Percentiles rank a stretch among this genome's conserved stretches.
Evolutionary conservation across 2,329 filamentous ascomycete genomes (phyloP).

Genomic region (Hymenoscyphus fraxineus): DNA sequence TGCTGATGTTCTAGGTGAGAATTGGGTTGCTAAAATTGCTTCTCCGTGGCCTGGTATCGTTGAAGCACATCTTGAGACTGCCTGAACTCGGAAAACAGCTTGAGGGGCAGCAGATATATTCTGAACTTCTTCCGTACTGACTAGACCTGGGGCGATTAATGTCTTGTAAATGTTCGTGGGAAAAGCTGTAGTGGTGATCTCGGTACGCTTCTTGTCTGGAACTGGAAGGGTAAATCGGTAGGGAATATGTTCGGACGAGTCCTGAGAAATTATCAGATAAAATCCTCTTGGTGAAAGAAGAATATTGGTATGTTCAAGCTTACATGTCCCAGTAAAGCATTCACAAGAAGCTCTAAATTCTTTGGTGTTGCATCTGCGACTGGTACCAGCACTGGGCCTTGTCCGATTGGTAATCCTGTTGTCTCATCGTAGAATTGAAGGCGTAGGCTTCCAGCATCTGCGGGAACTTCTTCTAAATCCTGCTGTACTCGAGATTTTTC

Average conservation of each 20-base stretch:
- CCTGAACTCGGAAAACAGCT: conserved; percentile 88
- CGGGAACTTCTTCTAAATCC: conserved; percentile 64
- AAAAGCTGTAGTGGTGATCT: conserved; percentile 40
- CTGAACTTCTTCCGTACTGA: conserved; percentile 37
- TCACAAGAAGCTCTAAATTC: conserved; percentile 83
- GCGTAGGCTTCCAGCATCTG: conserved; percentile 71
- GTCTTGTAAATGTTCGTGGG: conserved; percentile 43
- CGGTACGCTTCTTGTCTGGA: conserved; percentile 36
- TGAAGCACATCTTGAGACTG: conserved; percentile 84
- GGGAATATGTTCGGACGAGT: conserved; percentile 58
- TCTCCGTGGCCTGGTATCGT: conserved; percentile 88
- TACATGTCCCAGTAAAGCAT: conserved; percentile 75
- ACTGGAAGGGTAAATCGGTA: conserved; percentile 60
- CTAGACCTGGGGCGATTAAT: conserved; percentile 38
- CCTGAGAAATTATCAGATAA: conserved; percentile 37
- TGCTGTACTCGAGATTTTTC: conserved; percentile 72
- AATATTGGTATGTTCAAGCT: conserved; percentile 7
- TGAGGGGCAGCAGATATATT: conserved; percentile 68
- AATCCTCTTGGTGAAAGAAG: not conserved
- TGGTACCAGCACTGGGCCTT: conserved; percentile 59
- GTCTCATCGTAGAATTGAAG: conserved; percentile 82
- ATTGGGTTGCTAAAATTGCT: conserved; percentile 80
- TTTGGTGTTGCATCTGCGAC: conserved; percentile 82
- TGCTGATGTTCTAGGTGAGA: conserved; percentile 74
- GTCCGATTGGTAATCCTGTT: conserved; percentile 72